A percentile compares a stretch with the other conserved stretches of the same genome.
These are phyloP conservation scores for Wickerhamomyces kurtzmanii DNA, from an alignment of 805 yeast species.

Conservation along the genomic window DNA sequence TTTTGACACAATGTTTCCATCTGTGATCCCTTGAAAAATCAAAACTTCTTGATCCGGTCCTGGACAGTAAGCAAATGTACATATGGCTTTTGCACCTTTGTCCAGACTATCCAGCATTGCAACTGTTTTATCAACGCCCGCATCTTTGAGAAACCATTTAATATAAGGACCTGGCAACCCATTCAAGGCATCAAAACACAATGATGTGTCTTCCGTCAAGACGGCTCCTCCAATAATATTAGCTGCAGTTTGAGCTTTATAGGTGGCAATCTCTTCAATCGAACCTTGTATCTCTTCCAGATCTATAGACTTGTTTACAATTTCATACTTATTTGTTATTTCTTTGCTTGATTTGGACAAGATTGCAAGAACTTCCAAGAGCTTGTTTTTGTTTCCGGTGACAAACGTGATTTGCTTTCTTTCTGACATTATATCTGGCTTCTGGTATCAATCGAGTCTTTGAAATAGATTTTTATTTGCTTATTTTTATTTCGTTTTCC, in stretches of 20 bases:
- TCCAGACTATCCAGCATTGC: conserved; percentile 74
- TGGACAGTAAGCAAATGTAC: conserved; percentile 87
- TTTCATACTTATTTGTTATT: conserved; percentile 21
- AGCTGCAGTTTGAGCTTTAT: conserved; percentile 74
- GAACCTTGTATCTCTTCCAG: conserved; percentile 89
- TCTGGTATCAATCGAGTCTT: too few species aligned
- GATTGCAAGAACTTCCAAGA: conserved; percentile 75
- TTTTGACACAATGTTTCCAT: conserved; percentile 68
- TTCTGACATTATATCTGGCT: too few species aligned
- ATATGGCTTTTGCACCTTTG: conserved; percentile 78
- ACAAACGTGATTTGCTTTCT: conserved; percentile 47
- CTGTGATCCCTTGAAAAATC: conserved; percentile 77
- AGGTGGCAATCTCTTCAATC: conserved; percentile 68
- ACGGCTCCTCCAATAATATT: conserved; percentile 62
- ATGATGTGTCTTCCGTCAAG: conserved; percentile 90
- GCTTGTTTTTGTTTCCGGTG: conserved; percentile 84
- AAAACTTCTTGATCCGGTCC: conserved; percentile 68
- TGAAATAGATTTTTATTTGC: too few species aligned
- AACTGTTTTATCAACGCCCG: conserved; percentile 72
- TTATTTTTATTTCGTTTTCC: too few species aligned
- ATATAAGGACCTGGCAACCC: conserved; percentile 89
- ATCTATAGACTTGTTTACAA: conserved; percentile 64
- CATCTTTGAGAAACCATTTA: conserved; percentile 78
- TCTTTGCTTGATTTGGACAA: conserved; percentile 33
- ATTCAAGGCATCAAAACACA: conserved; percentile 72